A percentile compares a stretch with the other conserved stretches of the same genome.
Evolutionary conservation across 1,139 yeast species (phyloP).

Genomic region (Suhomyces bolitotheri): DNA sequence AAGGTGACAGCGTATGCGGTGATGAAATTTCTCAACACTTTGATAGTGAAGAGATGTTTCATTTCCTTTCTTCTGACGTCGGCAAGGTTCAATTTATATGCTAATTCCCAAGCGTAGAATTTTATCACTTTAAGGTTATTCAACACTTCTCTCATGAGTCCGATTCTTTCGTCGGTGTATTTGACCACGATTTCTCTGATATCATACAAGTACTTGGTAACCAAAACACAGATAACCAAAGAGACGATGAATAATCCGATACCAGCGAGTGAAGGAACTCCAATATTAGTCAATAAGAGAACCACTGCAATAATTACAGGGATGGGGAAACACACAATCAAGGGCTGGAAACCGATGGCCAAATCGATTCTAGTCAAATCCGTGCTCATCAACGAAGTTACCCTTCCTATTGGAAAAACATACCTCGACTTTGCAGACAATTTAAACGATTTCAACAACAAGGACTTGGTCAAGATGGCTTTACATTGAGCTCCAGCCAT

Average conservation of each 20-base stretch:
- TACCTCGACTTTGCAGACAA: constrained; percentile 37
- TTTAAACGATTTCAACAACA: constrained; percentile 41
- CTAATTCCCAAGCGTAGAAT: constrained; percentile 51
- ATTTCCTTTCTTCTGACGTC: constrained; percentile 41
- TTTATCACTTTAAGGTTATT: constrained; percentile 45
- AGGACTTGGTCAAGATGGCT: constrained; percentile 41
- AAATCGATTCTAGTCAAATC: constrained; percentile 49
- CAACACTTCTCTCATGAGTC: constrained; percentile 47
- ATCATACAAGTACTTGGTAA: constrained; percentile 37
- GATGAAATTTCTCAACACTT: constrained; percentile 45
- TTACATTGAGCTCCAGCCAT: constrained; percentile 49
- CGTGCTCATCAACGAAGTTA: constrained; percentile 47
- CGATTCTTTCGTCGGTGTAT: constrained; percentile 43
- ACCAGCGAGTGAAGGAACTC: constrained; percentile 45
- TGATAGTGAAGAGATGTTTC: constrained; percentile 44
- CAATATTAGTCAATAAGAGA: constrained; percentile 37
- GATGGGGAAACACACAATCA: constrained; percentile 46
- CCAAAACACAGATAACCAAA: constrained; percentile 37
- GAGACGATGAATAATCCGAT: constrained; percentile 45
- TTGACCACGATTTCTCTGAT: constrained; percentile 43
- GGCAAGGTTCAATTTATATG: constrained; percentile 40
- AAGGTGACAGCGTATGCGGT: constrained; percentile 48
- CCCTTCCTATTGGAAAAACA: constrained; percentile 40
- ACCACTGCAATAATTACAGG: constrained; percentile 44
- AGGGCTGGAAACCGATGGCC: constrained; percentile 49